Conservation (phyloP, 106 monocot genomes). For the Dioscorea alata region DNA sequence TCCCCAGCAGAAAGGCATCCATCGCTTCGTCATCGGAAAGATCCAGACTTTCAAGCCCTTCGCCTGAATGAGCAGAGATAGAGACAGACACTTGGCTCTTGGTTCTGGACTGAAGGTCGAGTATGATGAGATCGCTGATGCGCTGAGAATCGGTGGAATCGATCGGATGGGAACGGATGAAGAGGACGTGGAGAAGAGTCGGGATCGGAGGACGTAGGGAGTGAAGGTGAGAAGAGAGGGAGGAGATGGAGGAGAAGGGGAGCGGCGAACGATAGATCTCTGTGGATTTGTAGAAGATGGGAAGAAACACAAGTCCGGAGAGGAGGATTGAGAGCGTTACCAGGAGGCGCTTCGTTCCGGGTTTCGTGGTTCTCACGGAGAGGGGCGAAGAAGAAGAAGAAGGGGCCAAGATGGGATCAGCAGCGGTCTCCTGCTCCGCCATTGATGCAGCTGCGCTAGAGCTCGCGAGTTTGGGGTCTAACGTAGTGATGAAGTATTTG, state of each 20-base stretch:
- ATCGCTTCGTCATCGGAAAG: conserved; percentile 28
- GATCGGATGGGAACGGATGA: conserved; percentile 21
- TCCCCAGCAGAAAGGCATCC: conserved; percentile 50
- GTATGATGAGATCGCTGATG: conserved; percentile 9
- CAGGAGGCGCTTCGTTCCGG: conserved; percentile 70
- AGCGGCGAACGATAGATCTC: conserved; percentile 84
- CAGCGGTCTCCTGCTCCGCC: too few species aligned
- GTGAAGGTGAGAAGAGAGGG: conserved; percentile 37
- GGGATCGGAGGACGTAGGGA: conserved; percentile 47
- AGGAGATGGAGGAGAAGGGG: conserved; percentile 48
- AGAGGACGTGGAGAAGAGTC: conserved; percentile 26
- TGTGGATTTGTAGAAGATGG: conserved; percentile 66
- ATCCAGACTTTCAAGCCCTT: neutral
- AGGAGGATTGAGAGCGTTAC: conserved; percentile 69
- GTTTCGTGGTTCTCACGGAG: conserved; percentile 22
- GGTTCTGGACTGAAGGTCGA: conserved; percentile 8
- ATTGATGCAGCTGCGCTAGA: too few species aligned
- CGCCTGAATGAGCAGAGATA: conserved; percentile 24
- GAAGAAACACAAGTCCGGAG: conserved; percentile 54
- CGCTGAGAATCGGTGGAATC: neutral
- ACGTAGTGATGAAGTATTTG: too few species aligned
- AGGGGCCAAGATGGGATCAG: neutral
- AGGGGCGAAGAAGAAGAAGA: neutral
- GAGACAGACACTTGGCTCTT: conserved; percentile 16
- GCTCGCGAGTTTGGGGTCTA: too few species aligned